These are phyloP conservation scores for Whalleya microplaca DNA, from an alignment of 2,329 filamentous ascomycete species.

Conservation along the genomic window DNA sequence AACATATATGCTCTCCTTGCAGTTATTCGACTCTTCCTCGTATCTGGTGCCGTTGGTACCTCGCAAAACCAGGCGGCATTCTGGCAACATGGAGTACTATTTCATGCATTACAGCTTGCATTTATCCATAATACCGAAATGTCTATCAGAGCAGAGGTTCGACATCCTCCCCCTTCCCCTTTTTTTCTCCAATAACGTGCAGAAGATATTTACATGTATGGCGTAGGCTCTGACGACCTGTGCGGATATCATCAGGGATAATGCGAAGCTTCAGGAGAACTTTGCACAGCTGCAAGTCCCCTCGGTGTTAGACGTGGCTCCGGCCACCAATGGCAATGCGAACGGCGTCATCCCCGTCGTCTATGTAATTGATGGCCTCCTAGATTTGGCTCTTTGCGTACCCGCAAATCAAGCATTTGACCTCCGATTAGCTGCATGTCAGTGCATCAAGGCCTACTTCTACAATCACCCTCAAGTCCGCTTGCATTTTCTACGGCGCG, in stretches of 20 bases:
- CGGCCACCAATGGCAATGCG: conserved; percentile 43
- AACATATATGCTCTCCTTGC: conserved; percentile 90
- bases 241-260: conserved; percentile 85
- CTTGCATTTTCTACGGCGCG: conserved; percentile 82
- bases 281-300: conserved; percentile 87
- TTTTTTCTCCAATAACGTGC: conserved; percentile 14
- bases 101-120: conserved; percentile 78
- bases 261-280: conserved; percentile 77
- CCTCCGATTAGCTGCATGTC: conserved; percentile 80
- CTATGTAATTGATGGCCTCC: conserved; percentile 91
- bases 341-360: conserved; percentile 65
- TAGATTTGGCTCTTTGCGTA: conserved; percentile 78
- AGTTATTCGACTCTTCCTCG: conserved; percentile 83
- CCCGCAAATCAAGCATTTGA: conserved; percentile 72
- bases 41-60: conserved; percentile 78
- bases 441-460: conserved; percentile 93
- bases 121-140: conserved; percentile 75
- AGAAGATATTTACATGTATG: conserved; percentile 31
- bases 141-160: conserved; percentile 75
- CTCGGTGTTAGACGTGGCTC: conserved; percentile 52
- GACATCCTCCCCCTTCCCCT: too few relatives aligned
- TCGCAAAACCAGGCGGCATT: conserved; percentile 84
- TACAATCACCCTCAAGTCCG: conserved; percentile 79
- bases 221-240: conserved; percentile 75
- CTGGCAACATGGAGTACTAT: conserved; percentile 79